phyloP scores from a whole-genome alignment of 2,329 filamentous ascomycete genomes.

The Chaetomium olivaceum region DNA sequence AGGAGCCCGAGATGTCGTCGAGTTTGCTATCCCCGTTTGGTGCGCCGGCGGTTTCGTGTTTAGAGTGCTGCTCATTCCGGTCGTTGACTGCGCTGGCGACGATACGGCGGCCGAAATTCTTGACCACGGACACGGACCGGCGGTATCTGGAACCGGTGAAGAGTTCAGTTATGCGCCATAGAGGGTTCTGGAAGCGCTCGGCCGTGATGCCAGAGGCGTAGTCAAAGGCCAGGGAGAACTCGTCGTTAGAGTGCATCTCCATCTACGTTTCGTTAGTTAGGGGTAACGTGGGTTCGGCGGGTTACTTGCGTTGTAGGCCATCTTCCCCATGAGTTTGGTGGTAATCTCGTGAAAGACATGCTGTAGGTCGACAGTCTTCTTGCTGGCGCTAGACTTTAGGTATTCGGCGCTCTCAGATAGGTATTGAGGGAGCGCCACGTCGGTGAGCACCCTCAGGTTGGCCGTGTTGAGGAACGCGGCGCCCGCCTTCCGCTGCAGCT shows the following conservation, averaged over 20 bases:
- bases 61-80: conserved; percentile 32
- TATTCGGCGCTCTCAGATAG: conserved; percentile 45
- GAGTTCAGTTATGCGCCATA: conserved; percentile 61
- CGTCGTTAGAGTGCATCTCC: conserved; percentile 64
- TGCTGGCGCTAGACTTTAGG: conserved; percentile 40
- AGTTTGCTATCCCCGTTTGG: conserved; percentile 36
- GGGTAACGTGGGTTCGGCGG: no score
- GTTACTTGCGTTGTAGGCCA: conserved; percentile 59
- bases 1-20: conserved; percentile 51
- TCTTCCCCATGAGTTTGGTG: conserved; percentile 65
- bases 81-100: conserved; percentile 55
- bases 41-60: not conserved
- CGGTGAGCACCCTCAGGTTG: conserved; percentile 59
- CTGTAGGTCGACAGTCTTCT: conserved; percentile 54
- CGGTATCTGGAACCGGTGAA: conserved; percentile 52
- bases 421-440: conserved; percentile 57
- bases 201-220: conserved; percentile 61
- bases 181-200: conserved; percentile 64
- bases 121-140: conserved; percentile 51
- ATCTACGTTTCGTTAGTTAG: conserved; percentile 44
- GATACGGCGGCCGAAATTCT: conserved; percentile 57
- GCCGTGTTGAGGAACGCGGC: conserved; percentile 58
- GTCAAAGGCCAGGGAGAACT: conserved; percentile 63
- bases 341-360: conserved; percentile 64
- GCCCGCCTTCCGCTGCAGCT: conserved; percentile 62